Evolutionary conservation across 306 rosid genomes (phyloP).

Genomic region (Betula pendula): DNA sequence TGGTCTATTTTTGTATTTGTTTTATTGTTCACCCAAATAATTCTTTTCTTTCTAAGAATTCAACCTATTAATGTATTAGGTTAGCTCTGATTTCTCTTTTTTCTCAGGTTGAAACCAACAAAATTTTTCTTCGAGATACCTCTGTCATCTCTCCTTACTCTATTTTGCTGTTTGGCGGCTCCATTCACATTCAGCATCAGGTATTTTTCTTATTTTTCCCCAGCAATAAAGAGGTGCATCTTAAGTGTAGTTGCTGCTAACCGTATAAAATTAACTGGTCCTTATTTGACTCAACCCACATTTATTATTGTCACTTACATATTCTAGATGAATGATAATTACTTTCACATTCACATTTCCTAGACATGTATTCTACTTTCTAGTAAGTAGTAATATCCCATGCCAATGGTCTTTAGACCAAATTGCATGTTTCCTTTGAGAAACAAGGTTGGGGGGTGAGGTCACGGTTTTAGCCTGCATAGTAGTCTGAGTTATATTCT

Average conservation of each 20-base stretch:
- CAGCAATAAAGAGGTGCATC: not conserved
- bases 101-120: slow-evolving; percentile 85
- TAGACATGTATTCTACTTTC: no score
- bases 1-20: not conserved
- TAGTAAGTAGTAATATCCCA: no score
- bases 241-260: not conserved
- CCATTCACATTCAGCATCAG: slow-evolving; percentile 88
- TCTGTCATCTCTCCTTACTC: slow-evolving; percentile 90
- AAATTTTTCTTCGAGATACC: slow-evolving; percentile 75
- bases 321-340: no score
- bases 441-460: not conserved
- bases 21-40: not conserved
- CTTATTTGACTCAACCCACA: not conserved
- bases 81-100: slow-evolving; percentile 15
- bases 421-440: not conserved
- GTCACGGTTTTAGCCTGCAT: not conserved
- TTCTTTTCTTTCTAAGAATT: not conserved
- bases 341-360: no score
- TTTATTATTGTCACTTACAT: no score
- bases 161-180: slow-evolving; percentile 88
- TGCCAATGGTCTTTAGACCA: no score
- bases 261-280: not conserved
- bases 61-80: slow-evolving; percentile 7
- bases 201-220: slow-evolving; percentile 36
- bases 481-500: not conserved